phyloP scores from a whole-genome alignment of 257 asterid genomes.

The Agastache rugosa region DNA sequence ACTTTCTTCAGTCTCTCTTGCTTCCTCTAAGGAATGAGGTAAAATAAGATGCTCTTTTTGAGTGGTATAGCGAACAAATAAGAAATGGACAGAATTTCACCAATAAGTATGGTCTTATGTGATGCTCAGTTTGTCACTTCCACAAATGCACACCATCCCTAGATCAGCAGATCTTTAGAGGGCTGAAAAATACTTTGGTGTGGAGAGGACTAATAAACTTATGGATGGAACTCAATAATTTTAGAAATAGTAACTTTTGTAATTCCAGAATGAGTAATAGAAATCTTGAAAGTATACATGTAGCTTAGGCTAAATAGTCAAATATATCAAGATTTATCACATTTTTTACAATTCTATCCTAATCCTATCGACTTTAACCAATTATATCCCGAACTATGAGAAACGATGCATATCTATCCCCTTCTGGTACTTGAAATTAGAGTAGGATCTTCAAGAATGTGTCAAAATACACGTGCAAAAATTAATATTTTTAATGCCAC shows the following conservation, averaged over 20 bases:
- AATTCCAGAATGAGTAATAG: not conserved
- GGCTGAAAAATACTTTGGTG: not conserved
- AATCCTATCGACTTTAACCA: too few relatives aligned
- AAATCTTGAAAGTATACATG: not conserved
- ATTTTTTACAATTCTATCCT: too few relatives aligned
- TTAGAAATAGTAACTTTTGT: not conserved
- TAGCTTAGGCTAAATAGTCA: too few relatives aligned
- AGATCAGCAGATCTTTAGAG: conserved; percentile 17
- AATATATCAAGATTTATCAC: too few relatives aligned
- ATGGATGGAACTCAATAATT: not conserved
- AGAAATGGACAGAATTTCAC: conserved; percentile 11
- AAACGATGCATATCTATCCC: too few relatives aligned
- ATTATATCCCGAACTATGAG: too few relatives aligned
- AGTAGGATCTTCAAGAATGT: too few relatives aligned
- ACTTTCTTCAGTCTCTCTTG: conserved; percentile 69
- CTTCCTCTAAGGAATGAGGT: conserved; percentile 58
- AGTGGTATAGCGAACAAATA: not conserved
- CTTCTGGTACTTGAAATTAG: too few relatives aligned
- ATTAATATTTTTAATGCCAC: too few relatives aligned
- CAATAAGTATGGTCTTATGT: not conserved
- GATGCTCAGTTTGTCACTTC: conserved; percentile 23
- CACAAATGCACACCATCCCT: conserved; percentile 12
- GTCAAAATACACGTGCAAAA: too few relatives aligned
- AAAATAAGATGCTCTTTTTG: conserved; percentile 14
- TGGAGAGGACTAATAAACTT: not conserved